Conservation (phyloP, 805 yeast species). For the Ogataea methylovora region DNA sequence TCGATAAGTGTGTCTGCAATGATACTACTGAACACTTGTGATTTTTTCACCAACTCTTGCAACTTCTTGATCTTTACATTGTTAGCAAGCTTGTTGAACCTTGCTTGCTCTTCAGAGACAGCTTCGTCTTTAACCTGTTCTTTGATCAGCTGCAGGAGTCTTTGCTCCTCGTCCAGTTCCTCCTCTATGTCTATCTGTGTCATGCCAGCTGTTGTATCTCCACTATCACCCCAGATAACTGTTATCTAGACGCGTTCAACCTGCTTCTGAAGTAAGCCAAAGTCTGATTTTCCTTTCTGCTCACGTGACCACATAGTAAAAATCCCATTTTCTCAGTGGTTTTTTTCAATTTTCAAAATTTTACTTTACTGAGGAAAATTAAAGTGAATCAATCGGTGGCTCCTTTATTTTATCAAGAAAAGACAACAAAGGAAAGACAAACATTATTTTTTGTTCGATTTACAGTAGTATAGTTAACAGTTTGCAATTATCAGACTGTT, state of each 20-base stretch:
- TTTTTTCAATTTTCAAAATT: too few species aligned
- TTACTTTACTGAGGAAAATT: too few species aligned
- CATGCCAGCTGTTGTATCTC: neutral
- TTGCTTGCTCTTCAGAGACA: constrained; percentile 25
- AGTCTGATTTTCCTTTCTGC: too few species aligned
- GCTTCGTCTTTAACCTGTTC: constrained; percentile 9
- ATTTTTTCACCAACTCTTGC: constrained; percentile 72
- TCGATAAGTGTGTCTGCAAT: constrained; percentile 72
- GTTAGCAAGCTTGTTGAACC: constrained; percentile 38
- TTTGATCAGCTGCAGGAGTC: constrained; percentile 14
- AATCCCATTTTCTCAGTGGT: too few species aligned
- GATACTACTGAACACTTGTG: constrained; percentile 81
- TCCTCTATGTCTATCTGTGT: constrained; percentile 1
- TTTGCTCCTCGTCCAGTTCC: constrained; percentile 14
- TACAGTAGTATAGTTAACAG: too few species aligned
- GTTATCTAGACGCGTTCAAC: neutral
- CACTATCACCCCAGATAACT: neutral
- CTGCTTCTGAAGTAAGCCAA: too few species aligned
- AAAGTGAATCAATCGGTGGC: too few species aligned
- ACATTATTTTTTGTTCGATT: too few species aligned
- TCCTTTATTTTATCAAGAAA: too few species aligned
- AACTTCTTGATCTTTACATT: constrained; percentile 58
- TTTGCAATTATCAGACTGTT: too few species aligned
- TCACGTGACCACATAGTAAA: too few species aligned
- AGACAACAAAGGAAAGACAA: too few species aligned